Percentiles rank a stretch among this genome's conserved stretches.
Conservation (phyloP, 2,329 filamentous ascomycete genomes). For the Penicillium sp. region DNA sequence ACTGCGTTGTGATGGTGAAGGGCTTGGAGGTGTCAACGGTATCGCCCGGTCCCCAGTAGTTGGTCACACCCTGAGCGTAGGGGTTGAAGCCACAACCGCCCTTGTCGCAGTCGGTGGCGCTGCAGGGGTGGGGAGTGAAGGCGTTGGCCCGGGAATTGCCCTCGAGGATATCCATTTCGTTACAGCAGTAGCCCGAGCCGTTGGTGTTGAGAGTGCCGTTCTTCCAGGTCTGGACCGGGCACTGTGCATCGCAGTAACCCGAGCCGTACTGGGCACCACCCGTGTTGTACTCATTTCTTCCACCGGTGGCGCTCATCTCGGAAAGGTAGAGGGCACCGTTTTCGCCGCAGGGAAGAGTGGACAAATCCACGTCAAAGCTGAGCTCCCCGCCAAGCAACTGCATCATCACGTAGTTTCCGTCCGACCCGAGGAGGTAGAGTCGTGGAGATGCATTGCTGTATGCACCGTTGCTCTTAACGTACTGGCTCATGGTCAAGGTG, state of each 20-base stretch:
- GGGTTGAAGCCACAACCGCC: slow-evolving; percentile 73
- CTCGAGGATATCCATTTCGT: slow-evolving; percentile 71
- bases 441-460: slow-evolving; percentile 51
- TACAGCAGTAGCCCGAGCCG: slow-evolving; percentile 62
- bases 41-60: slow-evolving; percentile 63
- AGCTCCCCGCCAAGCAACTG: slow-evolving; percentile 67
- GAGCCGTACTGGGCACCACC: slow-evolving; percentile 63
- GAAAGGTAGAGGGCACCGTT: slow-evolving; percentile 71
- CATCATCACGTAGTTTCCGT: slow-evolving; percentile 65
- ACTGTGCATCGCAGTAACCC: slow-evolving; percentile 66
- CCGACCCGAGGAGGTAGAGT: slow-evolving; percentile 64
- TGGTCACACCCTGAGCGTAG: slow-evolving; percentile 64
- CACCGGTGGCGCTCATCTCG: slow-evolving; percentile 63
- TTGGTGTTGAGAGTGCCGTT: slow-evolving; percentile 58
- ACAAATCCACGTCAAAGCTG: slow-evolving; percentile 72
- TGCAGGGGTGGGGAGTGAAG: slow-evolving; percentile 67
- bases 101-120: slow-evolving; percentile 60
- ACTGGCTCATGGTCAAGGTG: slow-evolving; percentile 46
- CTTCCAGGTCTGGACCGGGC: slow-evolving; percentile 51
- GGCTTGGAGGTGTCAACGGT: slow-evolving; percentile 61
- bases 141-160: slow-evolving; percentile 66
- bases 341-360: slow-evolving; percentile 66
- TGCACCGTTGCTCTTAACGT: slow-evolving; percentile 46
- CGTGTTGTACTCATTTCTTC: slow-evolving; percentile 54
- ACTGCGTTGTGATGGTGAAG: slow-evolving; percentile 70